A percentile compares a stretch with the other conserved stretches of the same genome.
Evolutionary conservation across 164 flowering plant genomes (phyloP).

Genomic region (Liriodendron chinense): DNA sequence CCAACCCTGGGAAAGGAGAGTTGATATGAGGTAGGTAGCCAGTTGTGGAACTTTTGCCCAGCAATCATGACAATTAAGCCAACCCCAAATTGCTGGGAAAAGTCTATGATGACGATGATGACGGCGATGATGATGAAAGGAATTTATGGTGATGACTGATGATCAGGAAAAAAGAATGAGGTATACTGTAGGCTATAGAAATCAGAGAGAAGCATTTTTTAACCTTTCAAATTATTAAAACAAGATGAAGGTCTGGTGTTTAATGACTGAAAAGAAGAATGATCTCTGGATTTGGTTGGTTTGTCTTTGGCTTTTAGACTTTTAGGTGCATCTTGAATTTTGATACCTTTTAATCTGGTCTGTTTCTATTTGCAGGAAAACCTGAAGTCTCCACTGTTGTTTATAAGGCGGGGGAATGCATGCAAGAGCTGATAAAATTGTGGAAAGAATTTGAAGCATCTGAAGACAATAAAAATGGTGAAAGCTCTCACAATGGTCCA

Average conservation of each 20-base stretch:
- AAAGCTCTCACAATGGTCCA: conserved; percentile 53
- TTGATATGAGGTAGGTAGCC: too few species aligned
- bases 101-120: too few species aligned
- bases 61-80: too few species aligned
- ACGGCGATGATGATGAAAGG: too few species aligned
- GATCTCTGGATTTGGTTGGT: not conserved
- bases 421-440: conserved; percentile 83
- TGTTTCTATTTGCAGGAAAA: conserved; percentile 47
- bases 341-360: not conserved
- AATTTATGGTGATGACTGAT: too few species aligned
- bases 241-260: not conserved
- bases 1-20: too few species aligned
- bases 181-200: too few species aligned
- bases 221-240: too few species aligned
- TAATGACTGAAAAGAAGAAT: not conserved
- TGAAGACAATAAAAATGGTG: conserved; percentile 44
- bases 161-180: too few species aligned
- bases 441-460: conserved; percentile 87
- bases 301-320: not conserved
- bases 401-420: conserved; percentile 90
- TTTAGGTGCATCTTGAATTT: not conserved
- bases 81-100: too few species aligned
- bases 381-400: conserved; percentile 63
- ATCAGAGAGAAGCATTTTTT: too few species aligned
- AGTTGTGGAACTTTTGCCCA: too few species aligned